These are phyloP conservation scores for Anisodus acutangulus DNA, from an alignment of 257 asterid genomes.

Conservation along the genomic window DNA sequence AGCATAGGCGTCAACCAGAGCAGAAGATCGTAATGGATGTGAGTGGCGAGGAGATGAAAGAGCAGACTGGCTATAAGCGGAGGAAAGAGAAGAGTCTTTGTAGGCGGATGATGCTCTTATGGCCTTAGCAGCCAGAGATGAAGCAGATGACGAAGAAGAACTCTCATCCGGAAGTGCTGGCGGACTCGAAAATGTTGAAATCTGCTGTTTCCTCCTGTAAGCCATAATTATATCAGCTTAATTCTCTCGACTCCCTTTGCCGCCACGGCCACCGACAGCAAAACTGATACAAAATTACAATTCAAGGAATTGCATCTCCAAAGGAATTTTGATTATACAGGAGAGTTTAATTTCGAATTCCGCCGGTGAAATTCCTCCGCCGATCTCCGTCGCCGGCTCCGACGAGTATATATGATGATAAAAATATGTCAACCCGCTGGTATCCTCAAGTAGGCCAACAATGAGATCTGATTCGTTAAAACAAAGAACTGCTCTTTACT, in stretches of 20 bases:
- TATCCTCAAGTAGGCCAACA: background rate
- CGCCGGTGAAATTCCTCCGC: background rate
- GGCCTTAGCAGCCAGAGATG: constrained; percentile 95
- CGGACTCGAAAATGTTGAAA: constrained; percentile 31
- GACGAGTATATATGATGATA: background rate
- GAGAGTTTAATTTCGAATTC: constrained; percentile 24
- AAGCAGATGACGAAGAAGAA: constrained; percentile 64
- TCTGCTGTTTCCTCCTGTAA: constrained; percentile 78
- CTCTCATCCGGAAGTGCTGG: constrained; percentile 45
- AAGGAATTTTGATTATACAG: background rate
- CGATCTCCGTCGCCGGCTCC: background rate
- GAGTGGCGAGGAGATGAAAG: constrained; percentile 50
- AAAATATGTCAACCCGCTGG: background rate
- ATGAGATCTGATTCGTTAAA: constrained; percentile 20
- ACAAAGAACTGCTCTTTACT: background rate
- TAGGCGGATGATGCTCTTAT: constrained; percentile 95
- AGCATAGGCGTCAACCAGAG: constrained; percentile 69
- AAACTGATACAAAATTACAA: constrained; percentile 3
- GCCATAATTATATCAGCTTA: constrained; percentile 51
- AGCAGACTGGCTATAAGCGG: constrained; percentile 73
- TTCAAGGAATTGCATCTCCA: background rate
- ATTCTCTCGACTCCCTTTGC: background rate
- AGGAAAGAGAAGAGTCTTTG: constrained; percentile 83
- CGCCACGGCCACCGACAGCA: constrained; percentile 8
- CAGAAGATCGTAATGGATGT: constrained; percentile 39